Percentiles rank a stretch among this genome's conserved stretches.
These are phyloP conservation scores for Bisporella sp. DNA, from an alignment of 2,329 filamentous ascomycete genomes.

Conservation along the genomic window DNA sequence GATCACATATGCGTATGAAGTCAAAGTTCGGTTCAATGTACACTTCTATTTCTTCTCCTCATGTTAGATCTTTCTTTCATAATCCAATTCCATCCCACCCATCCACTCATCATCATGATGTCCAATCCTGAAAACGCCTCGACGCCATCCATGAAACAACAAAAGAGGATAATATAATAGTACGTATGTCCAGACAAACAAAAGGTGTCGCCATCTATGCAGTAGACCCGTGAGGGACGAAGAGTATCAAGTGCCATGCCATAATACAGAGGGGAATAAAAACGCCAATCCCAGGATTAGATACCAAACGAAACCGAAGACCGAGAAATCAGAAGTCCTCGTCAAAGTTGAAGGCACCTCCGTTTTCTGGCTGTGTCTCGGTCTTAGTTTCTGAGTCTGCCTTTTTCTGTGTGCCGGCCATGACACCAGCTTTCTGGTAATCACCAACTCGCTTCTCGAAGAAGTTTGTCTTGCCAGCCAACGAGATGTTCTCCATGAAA, in stretches of 20 bases:
- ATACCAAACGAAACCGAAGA: conserved; percentile 5
- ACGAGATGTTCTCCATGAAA: conserved; percentile 99
- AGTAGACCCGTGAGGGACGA: conserved; percentile 13
- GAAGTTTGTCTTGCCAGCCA: conserved; percentile 99
- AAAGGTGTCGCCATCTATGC: conserved; percentile 22
- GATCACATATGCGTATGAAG: not conserved
- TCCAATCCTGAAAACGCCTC: conserved; percentile 11
- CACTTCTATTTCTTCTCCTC: not conserved
- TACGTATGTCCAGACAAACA: conserved; percentile 8
- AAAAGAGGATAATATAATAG: conserved; percentile 15
- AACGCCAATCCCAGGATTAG: conserved; percentile 10
- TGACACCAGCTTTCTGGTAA: conserved; percentile 99
- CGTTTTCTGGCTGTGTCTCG: conserved; percentile 49
- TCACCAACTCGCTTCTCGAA: conserved; percentile 99
- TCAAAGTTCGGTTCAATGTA: not conserved
- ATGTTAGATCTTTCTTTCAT: not conserved
- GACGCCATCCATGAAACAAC: conserved; percentile 19
- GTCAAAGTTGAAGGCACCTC: conserved; percentile 85
- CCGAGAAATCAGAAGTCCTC: conserved; percentile 73
- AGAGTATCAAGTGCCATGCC: conserved; percentile 1
- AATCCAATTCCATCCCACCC: not conserved
- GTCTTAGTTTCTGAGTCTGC: conserved; percentile 38
- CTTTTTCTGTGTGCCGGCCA: conserved; percentile 83
- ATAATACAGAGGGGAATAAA: conserved; percentile 3
- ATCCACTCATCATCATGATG: conserved; percentile 8